Conservation (phyloP, 148 eudicot genomes). For the Cornus kousa region DNA sequence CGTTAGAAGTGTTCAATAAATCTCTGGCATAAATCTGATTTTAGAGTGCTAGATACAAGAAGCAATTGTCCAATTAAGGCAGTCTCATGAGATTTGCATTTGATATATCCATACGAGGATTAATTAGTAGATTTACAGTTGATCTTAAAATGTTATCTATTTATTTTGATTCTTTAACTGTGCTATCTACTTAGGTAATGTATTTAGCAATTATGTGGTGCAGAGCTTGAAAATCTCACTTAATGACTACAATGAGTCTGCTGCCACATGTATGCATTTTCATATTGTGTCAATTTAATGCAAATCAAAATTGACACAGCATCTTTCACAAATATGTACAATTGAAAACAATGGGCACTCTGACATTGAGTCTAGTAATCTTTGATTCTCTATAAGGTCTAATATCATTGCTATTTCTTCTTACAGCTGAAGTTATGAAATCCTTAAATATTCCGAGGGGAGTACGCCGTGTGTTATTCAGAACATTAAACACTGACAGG, state of each 20-base stretch:
- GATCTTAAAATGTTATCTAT: too few species aligned
- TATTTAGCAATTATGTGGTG: too few species aligned
- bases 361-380: not conserved
- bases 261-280: not conserved
- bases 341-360: not conserved
- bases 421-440: constrained; percentile 59
- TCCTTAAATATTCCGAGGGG: constrained; percentile 79
- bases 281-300: not conserved
- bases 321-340: not conserved
- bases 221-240: not conserved
- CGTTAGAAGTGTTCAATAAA: too few species aligned
- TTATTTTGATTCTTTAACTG: too few species aligned
- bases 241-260: not conserved
- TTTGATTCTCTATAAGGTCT: not conserved
- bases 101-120: too few species aligned
- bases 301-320: not conserved
- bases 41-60: too few species aligned
- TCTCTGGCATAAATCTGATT: too few species aligned
- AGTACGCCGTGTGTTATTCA: constrained; percentile 83
- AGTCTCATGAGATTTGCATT: too few species aligned
- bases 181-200: too few species aligned
- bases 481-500: constrained; percentile 93
- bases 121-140: too few species aligned
- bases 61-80: too few species aligned
- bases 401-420: not conserved